phyloP scores from a whole-genome alignment of 1,284 basidiomycete genomes.

The Mycosarcoma maydis region DNA sequence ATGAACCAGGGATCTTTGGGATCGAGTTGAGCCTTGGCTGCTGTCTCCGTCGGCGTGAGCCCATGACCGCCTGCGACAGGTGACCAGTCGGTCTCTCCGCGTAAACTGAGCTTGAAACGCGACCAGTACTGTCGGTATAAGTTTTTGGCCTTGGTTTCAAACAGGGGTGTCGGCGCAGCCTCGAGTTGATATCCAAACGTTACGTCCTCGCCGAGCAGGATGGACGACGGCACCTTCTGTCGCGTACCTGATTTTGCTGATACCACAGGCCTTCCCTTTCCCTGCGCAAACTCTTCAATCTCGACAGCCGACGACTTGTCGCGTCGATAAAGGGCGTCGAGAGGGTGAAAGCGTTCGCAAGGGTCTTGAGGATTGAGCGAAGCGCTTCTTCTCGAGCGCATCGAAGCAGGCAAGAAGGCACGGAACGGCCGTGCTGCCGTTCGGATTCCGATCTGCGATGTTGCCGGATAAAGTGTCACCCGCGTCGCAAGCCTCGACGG shows the following conservation, averaged over 20 bases:
- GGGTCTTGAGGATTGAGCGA: constrained; percentile 30
- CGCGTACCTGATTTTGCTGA: constrained; percentile 16
- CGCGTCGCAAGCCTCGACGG: constrained; percentile 45
- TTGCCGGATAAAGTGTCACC: constrained; percentile 45
- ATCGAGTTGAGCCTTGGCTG: constrained; percentile 20
- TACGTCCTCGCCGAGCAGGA: constrained; percentile 37
- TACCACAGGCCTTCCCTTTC: constrained; percentile 24
- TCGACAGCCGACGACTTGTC: constrained; percentile 38
- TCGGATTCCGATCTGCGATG: constrained; percentile 30
- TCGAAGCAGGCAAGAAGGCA: constrained; percentile 23
- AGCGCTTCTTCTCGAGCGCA: constrained; percentile 22
- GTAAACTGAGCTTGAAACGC: constrained; percentile 41
- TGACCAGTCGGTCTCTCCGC: constrained; percentile 43
- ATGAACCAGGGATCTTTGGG: constrained; percentile 52
- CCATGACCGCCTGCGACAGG: constrained; percentile 10
- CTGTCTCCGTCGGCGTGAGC: constrained; percentile 13
- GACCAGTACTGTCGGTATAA: constrained; percentile 46
- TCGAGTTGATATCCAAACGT: constrained; percentile 47
- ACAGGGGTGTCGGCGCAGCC: constrained; percentile 34
- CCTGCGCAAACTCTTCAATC: constrained; percentile 30
- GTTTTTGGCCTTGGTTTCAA: constrained; percentile 33
- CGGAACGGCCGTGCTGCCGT: constrained; percentile 29
- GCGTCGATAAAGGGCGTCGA: constrained; percentile 31
- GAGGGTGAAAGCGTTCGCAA: constrained; percentile 27
- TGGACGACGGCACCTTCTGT: constrained; percentile 35